Conservation (phyloP, 2,329 filamentous ascomycete species). For the Talaromyces pinophilus region DNA sequence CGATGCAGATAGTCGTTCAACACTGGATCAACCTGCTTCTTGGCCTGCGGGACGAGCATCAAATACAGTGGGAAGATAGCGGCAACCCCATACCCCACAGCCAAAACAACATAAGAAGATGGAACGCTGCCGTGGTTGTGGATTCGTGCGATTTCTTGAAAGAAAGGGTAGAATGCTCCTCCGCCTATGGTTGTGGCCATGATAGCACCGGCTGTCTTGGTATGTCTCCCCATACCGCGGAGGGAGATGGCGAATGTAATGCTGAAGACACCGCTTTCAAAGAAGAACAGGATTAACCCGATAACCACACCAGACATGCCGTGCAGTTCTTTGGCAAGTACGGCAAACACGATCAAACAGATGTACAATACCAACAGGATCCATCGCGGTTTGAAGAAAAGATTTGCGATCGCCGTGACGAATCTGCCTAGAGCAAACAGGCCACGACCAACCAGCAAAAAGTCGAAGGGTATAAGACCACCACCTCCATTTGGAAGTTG, state of each 20-base stretch:
- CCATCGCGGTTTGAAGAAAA: conserved; percentile 59
- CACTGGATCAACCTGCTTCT: conserved; percentile 54
- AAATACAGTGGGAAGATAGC: conserved; percentile 58
- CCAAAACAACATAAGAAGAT: conserved; percentile 56
- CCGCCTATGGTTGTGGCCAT: conserved; percentile 58
- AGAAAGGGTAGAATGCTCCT: conserved; percentile 58
- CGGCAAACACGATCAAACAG: conserved; percentile 55
- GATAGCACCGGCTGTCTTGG: conserved; percentile 57
- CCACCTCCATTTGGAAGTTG: conserved; percentile 40
- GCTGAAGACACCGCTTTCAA: conserved; percentile 62
- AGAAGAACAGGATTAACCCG: conserved; percentile 57
- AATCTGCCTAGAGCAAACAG: conserved; percentile 62
- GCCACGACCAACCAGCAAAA: conserved; percentile 57
- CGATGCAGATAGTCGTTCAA: conserved; percentile 26
- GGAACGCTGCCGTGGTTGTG: conserved; percentile 36
- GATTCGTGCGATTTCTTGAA: conserved; percentile 51
- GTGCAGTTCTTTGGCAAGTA: conserved; percentile 53
- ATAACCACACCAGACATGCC: conserved; percentile 50
- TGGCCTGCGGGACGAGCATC: conserved; percentile 50
- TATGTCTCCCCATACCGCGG: conserved; percentile 59
- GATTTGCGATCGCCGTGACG: conserved; percentile 54
- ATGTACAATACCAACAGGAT: conserved; percentile 57
- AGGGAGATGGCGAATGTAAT: conserved; percentile 61
- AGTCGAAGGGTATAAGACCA: conserved; percentile 39
- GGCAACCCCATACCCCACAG: conserved; percentile 55